A percentile compares a stretch with the other conserved stretches of the same genome.
phyloP scores from a whole-genome alignment of 148 eudicot genomes.

The Selenicereus undatus region DNA sequence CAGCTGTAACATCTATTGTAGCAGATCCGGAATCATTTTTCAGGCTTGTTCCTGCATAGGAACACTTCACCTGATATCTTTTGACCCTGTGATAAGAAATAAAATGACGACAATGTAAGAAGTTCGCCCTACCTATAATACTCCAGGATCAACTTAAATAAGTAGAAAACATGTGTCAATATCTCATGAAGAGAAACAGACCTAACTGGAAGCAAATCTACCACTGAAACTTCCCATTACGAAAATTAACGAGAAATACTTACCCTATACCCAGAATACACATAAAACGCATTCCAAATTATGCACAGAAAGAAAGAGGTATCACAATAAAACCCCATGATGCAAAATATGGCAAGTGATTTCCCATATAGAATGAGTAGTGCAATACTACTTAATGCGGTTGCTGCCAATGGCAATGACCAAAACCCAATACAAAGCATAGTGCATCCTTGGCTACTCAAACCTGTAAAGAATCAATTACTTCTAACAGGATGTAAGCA shows the following conservation, averaged over 20 bases:
- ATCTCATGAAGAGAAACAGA: neutral
- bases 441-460: no score
- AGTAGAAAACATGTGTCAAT: neutral
- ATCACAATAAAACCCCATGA: neutral
- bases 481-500: neutral
- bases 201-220: neutral
- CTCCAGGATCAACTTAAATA: neutral
- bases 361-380: neutral
- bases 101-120: neutral
- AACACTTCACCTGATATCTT: slow-evolving; percentile 55
- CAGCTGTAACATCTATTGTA: slow-evolving; percentile 79
- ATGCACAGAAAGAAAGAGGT: neutral
- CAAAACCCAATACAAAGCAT: neutral
- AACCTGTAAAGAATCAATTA: neutral
- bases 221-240: neutral
- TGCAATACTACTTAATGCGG: neutral
- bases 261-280: no score
- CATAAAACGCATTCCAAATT: neutral
- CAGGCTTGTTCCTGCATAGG: slow-evolving; percentile 54
- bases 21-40: slow-evolving; percentile 41
- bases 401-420: neutral
- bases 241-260: neutral
- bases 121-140: neutral
- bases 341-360: neutral
- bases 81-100: slow-evolving; percentile 30